Percentiles rank a stretch among this genome's conserved stretches.
phyloP scores from a whole-genome alignment of 2,329 filamentous ascomycete genomes.

The Neurospora crassa region DNA sequence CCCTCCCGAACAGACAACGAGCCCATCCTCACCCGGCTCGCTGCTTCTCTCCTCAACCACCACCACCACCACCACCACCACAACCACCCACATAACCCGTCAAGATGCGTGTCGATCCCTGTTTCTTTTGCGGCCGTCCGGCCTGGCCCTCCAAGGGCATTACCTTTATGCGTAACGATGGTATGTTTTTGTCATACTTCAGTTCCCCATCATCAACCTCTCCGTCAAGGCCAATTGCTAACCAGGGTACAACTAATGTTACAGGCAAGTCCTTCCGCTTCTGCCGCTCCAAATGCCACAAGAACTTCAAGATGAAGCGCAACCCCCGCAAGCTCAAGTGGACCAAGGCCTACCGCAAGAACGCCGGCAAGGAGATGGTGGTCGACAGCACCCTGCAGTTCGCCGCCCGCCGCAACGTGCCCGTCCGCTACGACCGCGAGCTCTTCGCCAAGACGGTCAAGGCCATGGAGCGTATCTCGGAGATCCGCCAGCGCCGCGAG shows the following conservation, averaged over 20 bases:
- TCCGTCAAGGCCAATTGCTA: no score
- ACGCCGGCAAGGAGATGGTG: conserved; percentile 77
- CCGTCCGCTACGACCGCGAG: conserved; percentile 91
- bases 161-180: conserved; percentile 41
- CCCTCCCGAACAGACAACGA: conserved; percentile 3
- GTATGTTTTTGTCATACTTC: conserved; percentile 14
- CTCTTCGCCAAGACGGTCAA: conserved; percentile 78
- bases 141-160: conserved; percentile 49
- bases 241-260: no score
- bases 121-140: conserved; percentile 27
- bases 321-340: conserved; percentile 95
- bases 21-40: conserved; percentile 4
- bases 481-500: conserved; percentile 77
- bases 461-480: conserved; percentile 83
- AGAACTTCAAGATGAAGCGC: conserved; percentile 93
- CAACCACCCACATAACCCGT: conserved; percentile 2
- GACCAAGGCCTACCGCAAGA: conserved; percentile 87
- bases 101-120: conserved; percentile 20
- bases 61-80: conserved; percentile 9
- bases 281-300: conserved; percentile 51
- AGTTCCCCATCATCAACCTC: no score
- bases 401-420: conserved; percentile 84
- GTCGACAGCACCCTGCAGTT: conserved; percentile 93
- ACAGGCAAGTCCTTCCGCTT: conserved; percentile 41
- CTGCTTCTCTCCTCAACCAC: conserved; percentile 8